A percentile compares a stretch with the other conserved stretches of the same genome.
Evolutionary conservation across 768 basidiomycete species (phyloP).

Genomic region (Boletellus emodensis): DNA sequence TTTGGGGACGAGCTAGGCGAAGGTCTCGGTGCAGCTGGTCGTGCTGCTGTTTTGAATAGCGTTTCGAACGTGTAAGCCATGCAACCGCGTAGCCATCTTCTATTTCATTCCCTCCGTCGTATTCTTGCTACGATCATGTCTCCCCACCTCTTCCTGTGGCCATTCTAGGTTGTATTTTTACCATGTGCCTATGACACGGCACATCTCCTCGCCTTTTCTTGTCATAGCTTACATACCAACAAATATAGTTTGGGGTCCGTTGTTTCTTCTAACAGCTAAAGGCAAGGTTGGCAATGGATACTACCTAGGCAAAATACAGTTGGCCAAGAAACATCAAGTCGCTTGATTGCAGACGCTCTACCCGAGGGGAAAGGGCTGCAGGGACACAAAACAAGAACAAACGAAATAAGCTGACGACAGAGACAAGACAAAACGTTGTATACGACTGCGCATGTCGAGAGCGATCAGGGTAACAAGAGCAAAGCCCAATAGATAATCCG

Average conservation of each 20-base stretch:
- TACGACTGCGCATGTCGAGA: constrained; percentile 35
- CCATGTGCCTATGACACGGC: neutral
- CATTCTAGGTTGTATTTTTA: constrained; percentile 14
- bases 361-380: constrained; percentile 3
- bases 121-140: neutral
- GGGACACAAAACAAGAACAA: constrained; percentile 32
- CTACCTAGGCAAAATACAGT: neutral
- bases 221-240: constrained; percentile 11
- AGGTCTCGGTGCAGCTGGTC: constrained; percentile 21
- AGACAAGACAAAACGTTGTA: constrained; percentile 34
- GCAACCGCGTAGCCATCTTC: neutral
- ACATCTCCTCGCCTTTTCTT: neutral
- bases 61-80: constrained; percentile 21
- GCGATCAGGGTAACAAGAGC: constrained; percentile 35
- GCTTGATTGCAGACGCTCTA: constrained; percentile 9
- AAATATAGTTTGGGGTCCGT: neutral
- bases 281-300: neutral
- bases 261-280: neutral
- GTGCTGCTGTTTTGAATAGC: constrained; percentile 24
- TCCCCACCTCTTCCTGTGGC: neutral
- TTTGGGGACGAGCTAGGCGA: constrained; percentile 25
- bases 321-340: constrained; percentile 9
- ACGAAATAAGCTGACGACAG: constrained; percentile 23
- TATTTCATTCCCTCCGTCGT: neutral
- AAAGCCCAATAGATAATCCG: constrained; percentile 32